These are phyloP conservation scores for Fraxinus cuspidata DNA, from an alignment of 257 asterid genomes.

Conservation along the genomic window DNA sequence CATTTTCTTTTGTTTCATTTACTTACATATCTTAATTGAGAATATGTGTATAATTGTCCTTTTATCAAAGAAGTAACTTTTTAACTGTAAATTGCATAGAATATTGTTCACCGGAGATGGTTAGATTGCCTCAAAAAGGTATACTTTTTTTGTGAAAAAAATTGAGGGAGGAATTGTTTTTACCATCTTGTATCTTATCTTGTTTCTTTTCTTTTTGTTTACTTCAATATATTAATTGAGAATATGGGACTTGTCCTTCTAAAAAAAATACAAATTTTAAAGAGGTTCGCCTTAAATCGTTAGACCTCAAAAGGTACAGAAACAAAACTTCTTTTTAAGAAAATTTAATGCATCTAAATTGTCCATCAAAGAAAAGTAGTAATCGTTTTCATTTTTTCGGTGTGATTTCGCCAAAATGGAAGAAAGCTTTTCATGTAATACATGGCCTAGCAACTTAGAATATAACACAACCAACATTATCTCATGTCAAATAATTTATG, in stretches of 20 bases:
- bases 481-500: conserved; percentile 16
- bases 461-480: not conserved
- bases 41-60: not conserved
- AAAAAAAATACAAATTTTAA: not conserved
- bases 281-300: not conserved
- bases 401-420: not conserved
- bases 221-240: not conserved
- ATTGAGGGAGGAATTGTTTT: not conserved
- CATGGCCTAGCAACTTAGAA: conserved; percentile 4
- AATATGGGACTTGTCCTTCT: not conserved
- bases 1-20: no score
- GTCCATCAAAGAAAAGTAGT: not conserved
- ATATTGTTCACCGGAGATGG: not conserved
- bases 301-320: conserved; percentile 15
- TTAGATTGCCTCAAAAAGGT: not conserved
- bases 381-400: not conserved
- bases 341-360: not conserved
- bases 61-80: not conserved
- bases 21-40: not conserved
- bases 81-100: not conserved
- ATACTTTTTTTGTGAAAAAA: no score
- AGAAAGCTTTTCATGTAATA: not conserved
- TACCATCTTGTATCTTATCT: not conserved
- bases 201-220: not conserved
- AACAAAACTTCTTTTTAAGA: not conserved